Evolutionary conservation across 257 asterid species (phyloP), one percentile per base, ranked within the genome.

Genomic region (Scutellaria minor): DNA sequence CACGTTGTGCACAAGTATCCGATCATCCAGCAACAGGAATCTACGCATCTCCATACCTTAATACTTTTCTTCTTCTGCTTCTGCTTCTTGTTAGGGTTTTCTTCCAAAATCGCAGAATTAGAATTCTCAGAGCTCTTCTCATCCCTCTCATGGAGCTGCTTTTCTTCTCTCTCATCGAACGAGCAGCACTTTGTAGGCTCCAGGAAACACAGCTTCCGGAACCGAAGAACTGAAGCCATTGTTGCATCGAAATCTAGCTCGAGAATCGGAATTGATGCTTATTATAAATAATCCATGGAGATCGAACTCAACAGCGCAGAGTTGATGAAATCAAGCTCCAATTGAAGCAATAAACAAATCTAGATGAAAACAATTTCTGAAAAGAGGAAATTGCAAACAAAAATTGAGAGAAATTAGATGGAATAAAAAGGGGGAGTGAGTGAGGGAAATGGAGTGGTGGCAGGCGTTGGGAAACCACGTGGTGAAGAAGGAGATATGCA

Each of bases 1-100:
- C 98, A 89, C 6, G 79, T 73, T 0, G 89, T 86, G 76, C 93
- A 89, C 13, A 90, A 18, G 74, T 27, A 88, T 5, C 98, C 98
- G 45, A 89, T 80, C 56, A 67, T 56, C 96, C 96, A 83, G 77
- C 83, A 88, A 20, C 96, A 92, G 0, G 72, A 74, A 73, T 89
- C 96, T 8, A 90, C 51, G 80, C 93, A 83, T 62, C 89, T 79
- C 93, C 96, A 86, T 64, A 82, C 87, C 24, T 41, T 88, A 11
- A 45, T 2, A 18, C 5, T 62, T 42, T 52, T 77, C 7, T 52
- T 78, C 5, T 35, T 47, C 50, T 50, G 76, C 5, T 35, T 47
- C 50, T 50, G 76, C 54, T 65, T 75, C 71, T 9, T 64, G 46
- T 53, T 75, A 3, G 71, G 65, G 61, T 69, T 78, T 24, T 69